These are phyloP conservation scores for Centaurea solstitialis DNA, from an alignment of 129 eudicot genomes.

Conservation along the genomic window DNA sequence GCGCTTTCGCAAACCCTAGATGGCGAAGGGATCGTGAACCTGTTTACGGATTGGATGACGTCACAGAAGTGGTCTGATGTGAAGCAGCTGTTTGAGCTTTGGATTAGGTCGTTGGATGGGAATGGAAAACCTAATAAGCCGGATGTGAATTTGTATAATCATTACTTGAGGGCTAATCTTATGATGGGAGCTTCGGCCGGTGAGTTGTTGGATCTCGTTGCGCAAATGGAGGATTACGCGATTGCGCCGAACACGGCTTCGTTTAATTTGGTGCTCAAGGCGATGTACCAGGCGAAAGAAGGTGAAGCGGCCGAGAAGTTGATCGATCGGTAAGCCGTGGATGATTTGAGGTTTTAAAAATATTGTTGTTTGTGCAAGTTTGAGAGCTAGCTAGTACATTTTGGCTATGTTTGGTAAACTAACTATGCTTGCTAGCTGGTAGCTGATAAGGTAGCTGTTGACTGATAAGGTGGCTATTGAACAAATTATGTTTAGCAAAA, in stretches of 20 bases:
- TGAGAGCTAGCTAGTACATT: background rate
- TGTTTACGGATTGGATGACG: slow-evolving; percentile 73
- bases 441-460: no score
- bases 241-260: slow-evolving; percentile 70
- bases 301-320: slow-evolving; percentile 51
- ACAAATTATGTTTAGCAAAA: no score
- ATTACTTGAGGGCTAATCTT: slow-evolving; percentile 71
- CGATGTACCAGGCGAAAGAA: slow-evolving; percentile 51
- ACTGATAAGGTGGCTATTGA: no score
- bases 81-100: slow-evolving; percentile 58
- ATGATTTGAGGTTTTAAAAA: background rate
- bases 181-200: slow-evolving; percentile 59
- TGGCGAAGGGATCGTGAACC: slow-evolving; percentile 33
- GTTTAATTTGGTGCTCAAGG: slow-evolving; percentile 69
- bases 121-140: slow-evolving; percentile 77
- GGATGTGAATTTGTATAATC: slow-evolving; percentile 64
- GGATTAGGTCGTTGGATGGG: slow-evolving; percentile 66
- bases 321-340: slow-evolving; percentile 53
- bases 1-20: slow-evolving; percentile 48
- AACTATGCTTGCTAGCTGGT: no score
- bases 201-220: slow-evolving; percentile 59
- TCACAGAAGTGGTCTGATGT: slow-evolving; percentile 55
- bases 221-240: slow-evolving; percentile 51
- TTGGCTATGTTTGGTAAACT: no score
- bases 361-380: background rate